Conservation (phyloP, 768 basidiomycete genomes). For the Lepiota venenata region DNA sequence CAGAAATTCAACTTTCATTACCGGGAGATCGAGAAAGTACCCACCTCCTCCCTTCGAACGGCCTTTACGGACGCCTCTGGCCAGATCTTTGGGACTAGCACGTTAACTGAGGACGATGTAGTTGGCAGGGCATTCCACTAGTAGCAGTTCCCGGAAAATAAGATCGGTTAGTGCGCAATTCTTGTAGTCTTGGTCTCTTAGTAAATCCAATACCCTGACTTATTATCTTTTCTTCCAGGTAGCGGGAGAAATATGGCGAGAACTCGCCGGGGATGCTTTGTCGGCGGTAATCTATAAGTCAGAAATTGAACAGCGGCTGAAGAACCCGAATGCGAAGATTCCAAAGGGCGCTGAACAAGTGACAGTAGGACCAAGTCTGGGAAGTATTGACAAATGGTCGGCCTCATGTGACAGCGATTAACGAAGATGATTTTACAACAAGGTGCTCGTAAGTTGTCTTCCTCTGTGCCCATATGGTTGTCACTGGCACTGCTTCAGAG, state of each 20-base stretch:
- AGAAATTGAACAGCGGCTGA: not conserved
- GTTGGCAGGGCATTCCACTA: conserved; percentile 1
- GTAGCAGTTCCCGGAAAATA: not conserved
- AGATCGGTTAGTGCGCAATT: not conserved
- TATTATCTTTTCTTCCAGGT: not conserved
- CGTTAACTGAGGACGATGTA: not conserved
- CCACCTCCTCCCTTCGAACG: not conserved
- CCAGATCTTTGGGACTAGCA: conserved; percentile 3
- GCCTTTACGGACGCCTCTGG: conserved; percentile 2
- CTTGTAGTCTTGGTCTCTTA: too few species aligned
- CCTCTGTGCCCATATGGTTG: too few species aligned
- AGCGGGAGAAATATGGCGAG: not conserved
- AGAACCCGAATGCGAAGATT: not conserved
- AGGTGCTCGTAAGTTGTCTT: conserved; percentile 2
- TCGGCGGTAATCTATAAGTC: not conserved
- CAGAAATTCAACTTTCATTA: not conserved
- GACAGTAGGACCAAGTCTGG: not conserved
- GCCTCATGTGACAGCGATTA: not conserved
- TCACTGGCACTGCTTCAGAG: not conserved
- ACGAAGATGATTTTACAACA: not conserved
- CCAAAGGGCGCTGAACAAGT: not conserved
- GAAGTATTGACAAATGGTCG: not conserved
- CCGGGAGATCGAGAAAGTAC: not conserved
- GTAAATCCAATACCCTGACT: not conserved
- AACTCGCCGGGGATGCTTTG: not conserved